Evolutionary conservation across 352 stramenopile species (phyloP).

Genomic region (Phytophthora cactorum): DNA sequence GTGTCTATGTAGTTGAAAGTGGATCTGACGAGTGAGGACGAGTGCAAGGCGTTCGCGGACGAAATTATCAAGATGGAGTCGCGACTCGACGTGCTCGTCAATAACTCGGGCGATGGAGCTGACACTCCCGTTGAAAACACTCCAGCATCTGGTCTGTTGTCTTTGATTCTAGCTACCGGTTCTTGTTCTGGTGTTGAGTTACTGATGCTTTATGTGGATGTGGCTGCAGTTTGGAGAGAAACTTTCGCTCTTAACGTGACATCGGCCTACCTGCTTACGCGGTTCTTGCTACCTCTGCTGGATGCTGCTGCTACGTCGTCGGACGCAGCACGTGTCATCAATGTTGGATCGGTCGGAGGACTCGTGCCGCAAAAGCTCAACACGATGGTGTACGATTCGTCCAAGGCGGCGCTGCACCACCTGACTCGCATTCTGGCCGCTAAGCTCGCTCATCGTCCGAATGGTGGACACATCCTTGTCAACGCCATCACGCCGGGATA

Average conservation of each 20-base stretch:
- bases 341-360: constrained; percentile 75
- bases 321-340: constrained; percentile 71
- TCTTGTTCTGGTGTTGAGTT: not conserved
- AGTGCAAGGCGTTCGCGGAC: constrained; percentile 50
- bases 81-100: constrained; percentile 92
- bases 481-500: constrained; percentile 95
- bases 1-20: constrained; percentile 30
- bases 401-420: constrained; percentile 95
- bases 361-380: constrained; percentile 87
- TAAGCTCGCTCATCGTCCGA: constrained; percentile 86
- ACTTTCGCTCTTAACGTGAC: constrained; percentile 96
- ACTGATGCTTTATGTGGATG: not conserved
- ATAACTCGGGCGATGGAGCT: constrained; percentile 87
- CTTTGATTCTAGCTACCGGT: not conserved
- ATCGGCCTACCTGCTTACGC: constrained; percentile 93
- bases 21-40: constrained; percentile 38
- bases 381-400: constrained; percentile 94
- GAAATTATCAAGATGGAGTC: constrained; percentile 81
- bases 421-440: constrained; percentile 92
- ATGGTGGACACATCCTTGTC: constrained; percentile 93
- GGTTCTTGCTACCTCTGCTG: constrained; percentile 91
- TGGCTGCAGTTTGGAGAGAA: constrained; percentile 88
- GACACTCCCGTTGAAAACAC: constrained; percentile 35
- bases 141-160: constrained; percentile 45
- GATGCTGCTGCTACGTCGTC: constrained; percentile 60